Evolutionary conservation across 202 grass and related monocot species (phyloP), one percentile per base, ranked within the genome.

Genomic region (Panicum virgatum): DNA sequence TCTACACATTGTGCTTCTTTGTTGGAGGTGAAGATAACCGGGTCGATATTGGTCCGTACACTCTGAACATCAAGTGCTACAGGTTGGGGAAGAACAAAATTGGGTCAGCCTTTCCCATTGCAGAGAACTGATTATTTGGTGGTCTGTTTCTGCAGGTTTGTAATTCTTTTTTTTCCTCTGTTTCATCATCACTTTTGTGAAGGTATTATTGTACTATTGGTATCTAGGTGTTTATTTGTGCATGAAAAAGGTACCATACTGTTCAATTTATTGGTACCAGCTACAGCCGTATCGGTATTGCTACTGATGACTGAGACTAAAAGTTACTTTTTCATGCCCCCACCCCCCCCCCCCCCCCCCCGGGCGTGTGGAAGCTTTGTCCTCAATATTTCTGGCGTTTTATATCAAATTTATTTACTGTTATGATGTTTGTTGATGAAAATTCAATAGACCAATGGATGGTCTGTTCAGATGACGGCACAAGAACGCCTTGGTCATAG

Each of bases 61-160:
- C 86, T 40, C 88, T 95, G 74, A 98, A 95, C 46, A 80, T 95
- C 63, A 98, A 98, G 73, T 98, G 92, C 85, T 98, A 95, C 72
- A 70, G 87, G 26, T 58, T 95, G 62, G 92, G 96, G 19, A 87
- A 91, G 34, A 80, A 89, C 61, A 93, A 80, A 67, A 98, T 98
- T 63, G 96, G 96, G 36, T 95, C 96, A 43, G 89, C 83, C 44
- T 98, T 98, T 85, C 96, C 96, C 34, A 84, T 91, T 56, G 90
- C 83, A 53, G 84, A 95, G 79, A 77, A 89, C 77, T 97, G 82
- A 93, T 86, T 81, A 15, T 54, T 42, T 74, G 67, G 25, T 73
- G 22, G 27, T 37, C 25, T 79, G 66, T 51, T 69, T 62, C 42
- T 62, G 74, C 59, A 54, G 51, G 52, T 69, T 60, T 86, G 14